Conservation (phyloP, 306 rosid species). For the Dryas drummondii region DNA sequence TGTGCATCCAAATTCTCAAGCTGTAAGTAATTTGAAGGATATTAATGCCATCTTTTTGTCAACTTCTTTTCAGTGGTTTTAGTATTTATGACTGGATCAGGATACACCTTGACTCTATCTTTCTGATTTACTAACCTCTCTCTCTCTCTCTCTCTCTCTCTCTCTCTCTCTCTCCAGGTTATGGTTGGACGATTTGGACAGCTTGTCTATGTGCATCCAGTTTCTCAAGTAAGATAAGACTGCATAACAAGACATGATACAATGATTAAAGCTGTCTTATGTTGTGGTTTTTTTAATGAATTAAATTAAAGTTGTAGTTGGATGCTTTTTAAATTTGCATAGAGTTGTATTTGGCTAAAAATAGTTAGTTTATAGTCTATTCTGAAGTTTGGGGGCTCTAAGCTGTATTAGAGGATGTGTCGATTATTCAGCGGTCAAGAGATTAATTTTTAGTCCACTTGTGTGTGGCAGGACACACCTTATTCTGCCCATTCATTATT, state of each 20-base stretch:
- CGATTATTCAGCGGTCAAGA: not conserved
- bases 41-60: constrained; percentile 6
- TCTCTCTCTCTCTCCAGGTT: constrained; percentile 49
- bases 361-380: not conserved
- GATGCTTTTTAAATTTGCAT: not conserved
- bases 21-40: constrained; percentile 56
- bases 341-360: not conserved
- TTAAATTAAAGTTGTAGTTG: not conserved
- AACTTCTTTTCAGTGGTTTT: constrained; percentile 18
- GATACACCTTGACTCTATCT: constrained; percentile 10
- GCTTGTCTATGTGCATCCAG: constrained; percentile 75
- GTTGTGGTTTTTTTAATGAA: constrained; percentile 1
- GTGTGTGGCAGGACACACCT: not conserved
- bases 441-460: not conserved
- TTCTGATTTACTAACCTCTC: constrained; percentile 17
- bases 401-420: not conserved
- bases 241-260: not conserved
- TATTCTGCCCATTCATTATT: not conserved
- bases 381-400: not conserved
- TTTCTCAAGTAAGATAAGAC: constrained; percentile 64
- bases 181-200: constrained; percentile 80
- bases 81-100: constrained; percentile 1
- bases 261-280: not conserved
- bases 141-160: not conserved
- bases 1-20: constrained; percentile 61